These are phyloP conservation scores for Earliella scabrosa DNA, from an alignment of 1,284 basidiomycete genomes.

Conservation along the genomic window DNA sequence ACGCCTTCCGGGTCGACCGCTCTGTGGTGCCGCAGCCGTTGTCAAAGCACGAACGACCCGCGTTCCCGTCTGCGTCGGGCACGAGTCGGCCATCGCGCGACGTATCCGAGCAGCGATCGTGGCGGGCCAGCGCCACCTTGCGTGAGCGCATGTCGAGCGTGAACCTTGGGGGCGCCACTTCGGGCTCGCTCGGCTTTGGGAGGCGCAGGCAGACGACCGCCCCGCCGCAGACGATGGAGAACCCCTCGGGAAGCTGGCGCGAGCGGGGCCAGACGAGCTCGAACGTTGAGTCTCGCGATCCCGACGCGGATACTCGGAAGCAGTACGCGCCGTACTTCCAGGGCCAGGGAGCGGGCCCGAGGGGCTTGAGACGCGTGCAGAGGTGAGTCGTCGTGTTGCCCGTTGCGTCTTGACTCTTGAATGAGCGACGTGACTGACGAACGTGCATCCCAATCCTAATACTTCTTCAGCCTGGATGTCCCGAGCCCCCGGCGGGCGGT, in stretches of 20 bases:
- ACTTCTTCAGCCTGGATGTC: too few species aligned
- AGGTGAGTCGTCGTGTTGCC: not conserved
- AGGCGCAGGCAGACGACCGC: not conserved
- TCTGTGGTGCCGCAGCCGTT: too few species aligned
- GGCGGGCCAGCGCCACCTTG: not conserved
- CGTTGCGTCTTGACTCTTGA: not conserved
- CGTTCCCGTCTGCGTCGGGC: too few species aligned
- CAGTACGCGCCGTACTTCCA: conserved; percentile 1
- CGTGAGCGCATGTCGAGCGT: not conserved
- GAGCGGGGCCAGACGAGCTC: not conserved
- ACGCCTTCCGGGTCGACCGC: too few species aligned
- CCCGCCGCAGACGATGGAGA: not conserved
- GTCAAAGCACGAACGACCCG: too few species aligned
- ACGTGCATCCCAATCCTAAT: too few species aligned
- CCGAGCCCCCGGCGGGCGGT: too few species aligned
- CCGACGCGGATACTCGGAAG: not conserved
- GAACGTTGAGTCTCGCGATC: not conserved
- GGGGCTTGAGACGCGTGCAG: not conserved
- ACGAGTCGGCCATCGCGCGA: too few species aligned
- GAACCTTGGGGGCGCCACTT: not conserved
- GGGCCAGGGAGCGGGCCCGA: not conserved
- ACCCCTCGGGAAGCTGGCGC: not conserved
- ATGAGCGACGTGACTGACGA: too few species aligned
- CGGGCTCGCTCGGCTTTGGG: not conserved
- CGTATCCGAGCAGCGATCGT: too few species aligned